Evolutionary conservation across 805 yeast species (phyloP).

Genomic region (Wickerhamiella cacticola): DNA sequence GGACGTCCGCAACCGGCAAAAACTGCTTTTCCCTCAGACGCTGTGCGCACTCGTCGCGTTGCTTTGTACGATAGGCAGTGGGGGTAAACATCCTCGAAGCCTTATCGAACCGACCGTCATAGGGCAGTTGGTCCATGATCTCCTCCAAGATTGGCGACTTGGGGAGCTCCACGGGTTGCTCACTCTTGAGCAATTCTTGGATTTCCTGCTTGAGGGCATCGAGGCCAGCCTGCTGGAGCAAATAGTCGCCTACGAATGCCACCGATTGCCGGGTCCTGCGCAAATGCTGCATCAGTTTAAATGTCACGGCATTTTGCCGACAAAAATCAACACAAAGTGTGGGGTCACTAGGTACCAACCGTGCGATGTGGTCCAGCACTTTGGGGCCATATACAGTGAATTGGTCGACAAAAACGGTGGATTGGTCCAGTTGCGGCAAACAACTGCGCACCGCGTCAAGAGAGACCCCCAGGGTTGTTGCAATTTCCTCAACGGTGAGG

Average conservation of each 20-base stretch:
- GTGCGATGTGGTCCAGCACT: not conserved
- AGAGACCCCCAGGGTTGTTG: not conserved
- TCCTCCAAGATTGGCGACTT: not conserved
- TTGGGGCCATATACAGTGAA: constrained; percentile 6
- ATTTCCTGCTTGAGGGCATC: not conserved
- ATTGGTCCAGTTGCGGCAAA: not conserved
- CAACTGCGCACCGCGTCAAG: not conserved
- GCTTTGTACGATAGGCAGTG: constrained; percentile 9
- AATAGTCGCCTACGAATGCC: constrained; percentile 5
- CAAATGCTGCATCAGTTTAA: constrained; percentile 4
- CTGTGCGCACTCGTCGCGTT: constrained; percentile 3
- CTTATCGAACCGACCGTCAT: constrained; percentile 6
- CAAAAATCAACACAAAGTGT: not conserved
- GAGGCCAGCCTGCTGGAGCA: not conserved
- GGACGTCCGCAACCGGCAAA: constrained; percentile 4
- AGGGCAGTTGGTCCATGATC: not conserved
- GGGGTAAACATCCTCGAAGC: constrained; percentile 14
- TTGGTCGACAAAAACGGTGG: not conserved
- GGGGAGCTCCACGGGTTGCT: not conserved
- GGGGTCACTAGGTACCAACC: not conserved
- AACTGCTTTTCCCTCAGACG: constrained; percentile 6
- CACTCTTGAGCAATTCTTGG: not conserved
- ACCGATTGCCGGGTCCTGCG: not conserved
- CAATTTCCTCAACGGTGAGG: not conserved
- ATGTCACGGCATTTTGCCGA: not conserved